Percentiles rank a stretch among this genome's conserved stretches.
phyloP scores from a whole-genome alignment of 2,329 filamentous ascomycete species.

The Penicillium sp. region DNA sequence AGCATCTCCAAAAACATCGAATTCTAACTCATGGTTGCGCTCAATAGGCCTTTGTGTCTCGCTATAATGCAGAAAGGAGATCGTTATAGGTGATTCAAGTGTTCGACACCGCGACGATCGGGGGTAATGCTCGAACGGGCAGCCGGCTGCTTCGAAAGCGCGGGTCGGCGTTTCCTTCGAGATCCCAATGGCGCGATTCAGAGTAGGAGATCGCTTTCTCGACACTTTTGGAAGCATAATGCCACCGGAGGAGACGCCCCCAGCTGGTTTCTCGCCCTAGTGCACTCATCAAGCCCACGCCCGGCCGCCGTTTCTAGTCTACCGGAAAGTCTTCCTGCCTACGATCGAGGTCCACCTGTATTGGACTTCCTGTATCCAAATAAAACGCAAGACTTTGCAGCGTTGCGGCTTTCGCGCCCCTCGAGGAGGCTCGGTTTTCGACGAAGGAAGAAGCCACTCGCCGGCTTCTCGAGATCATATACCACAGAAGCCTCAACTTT shows the following conservation, averaged over 20 bases:
- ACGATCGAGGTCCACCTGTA: conserved; percentile 24
- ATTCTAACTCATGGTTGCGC: conserved; percentile 1
- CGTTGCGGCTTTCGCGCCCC: conserved; percentile 23
- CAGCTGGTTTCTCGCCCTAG: conserved; percentile 34
- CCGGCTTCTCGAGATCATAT: conserved; percentile 27
- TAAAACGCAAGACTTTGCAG: conserved; percentile 24
- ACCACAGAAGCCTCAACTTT: conserved; percentile 21
- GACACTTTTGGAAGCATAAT: conserved; percentile 37
- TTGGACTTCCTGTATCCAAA: conserved; percentile 45
- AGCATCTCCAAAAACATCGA: not conserved
- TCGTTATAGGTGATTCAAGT: conserved; percentile 24
- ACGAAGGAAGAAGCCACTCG: conserved; percentile 25
- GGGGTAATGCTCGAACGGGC: conserved; percentile 54
- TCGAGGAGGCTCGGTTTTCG: conserved; percentile 25
- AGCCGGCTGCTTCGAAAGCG: conserved; percentile 50
- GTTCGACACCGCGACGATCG: conserved; percentile 28
- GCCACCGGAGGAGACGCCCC: conserved; percentile 28
- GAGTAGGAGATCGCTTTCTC: conserved; percentile 34
- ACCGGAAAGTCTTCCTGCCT: conserved; percentile 9
- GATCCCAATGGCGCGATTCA: conserved; percentile 41
- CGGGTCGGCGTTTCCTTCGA: conserved; percentile 46
- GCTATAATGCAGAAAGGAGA: conserved; percentile 29
- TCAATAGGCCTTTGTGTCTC: conserved; percentile 5
- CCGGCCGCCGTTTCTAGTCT: conserved; percentile 14
- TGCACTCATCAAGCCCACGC: conserved; percentile 22